phyloP scores from a whole-genome alignment of 768 basidiomycete species.

The Sarcomyxa edulis region DNA sequence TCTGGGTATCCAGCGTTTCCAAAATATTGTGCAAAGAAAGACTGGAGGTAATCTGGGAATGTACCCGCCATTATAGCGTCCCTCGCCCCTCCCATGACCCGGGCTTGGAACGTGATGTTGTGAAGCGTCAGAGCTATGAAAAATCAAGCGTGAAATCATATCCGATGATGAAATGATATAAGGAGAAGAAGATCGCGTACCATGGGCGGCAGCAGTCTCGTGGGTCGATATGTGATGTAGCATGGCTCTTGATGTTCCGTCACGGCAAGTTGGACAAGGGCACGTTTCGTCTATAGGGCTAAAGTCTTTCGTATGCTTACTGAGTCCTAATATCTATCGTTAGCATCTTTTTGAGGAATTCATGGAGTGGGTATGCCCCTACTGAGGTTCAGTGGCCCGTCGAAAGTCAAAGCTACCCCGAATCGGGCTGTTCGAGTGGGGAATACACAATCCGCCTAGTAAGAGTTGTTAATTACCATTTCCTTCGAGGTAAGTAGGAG shows the following conservation, averaged over 20 bases:
- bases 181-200: constrained; percentile 35
- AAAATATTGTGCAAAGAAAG: constrained; percentile 78
- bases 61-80: constrained; percentile 73
- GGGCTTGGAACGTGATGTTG: constrained; percentile 83
- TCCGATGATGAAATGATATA: constrained; percentile 11
- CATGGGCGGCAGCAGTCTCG: constrained; percentile 85
- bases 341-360: not conserved
- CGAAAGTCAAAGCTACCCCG: constrained; percentile 81
- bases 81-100: constrained; percentile 80
- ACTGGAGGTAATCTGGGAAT: constrained; percentile 73
- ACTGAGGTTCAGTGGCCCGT: constrained; percentile 83
- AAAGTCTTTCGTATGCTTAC: constrained; percentile 67
- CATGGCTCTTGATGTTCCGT: constrained; percentile 63
- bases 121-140: constrained; percentile 70
- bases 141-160: constrained; percentile 5
- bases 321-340: constrained; percentile 41
- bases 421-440: constrained; percentile 91
- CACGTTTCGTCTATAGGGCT: constrained; percentile 69
- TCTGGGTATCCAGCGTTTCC: constrained; percentile 73
- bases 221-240: constrained; percentile 72
- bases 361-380: constrained; percentile 13
- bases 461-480: constrained; percentile 1
- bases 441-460: constrained; percentile 87
- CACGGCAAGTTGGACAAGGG: constrained; percentile 81
- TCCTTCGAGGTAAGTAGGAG: not conserved